Conservation (phyloP, 768 basidiomycete species). For the Tulasnella sp. region DNA sequence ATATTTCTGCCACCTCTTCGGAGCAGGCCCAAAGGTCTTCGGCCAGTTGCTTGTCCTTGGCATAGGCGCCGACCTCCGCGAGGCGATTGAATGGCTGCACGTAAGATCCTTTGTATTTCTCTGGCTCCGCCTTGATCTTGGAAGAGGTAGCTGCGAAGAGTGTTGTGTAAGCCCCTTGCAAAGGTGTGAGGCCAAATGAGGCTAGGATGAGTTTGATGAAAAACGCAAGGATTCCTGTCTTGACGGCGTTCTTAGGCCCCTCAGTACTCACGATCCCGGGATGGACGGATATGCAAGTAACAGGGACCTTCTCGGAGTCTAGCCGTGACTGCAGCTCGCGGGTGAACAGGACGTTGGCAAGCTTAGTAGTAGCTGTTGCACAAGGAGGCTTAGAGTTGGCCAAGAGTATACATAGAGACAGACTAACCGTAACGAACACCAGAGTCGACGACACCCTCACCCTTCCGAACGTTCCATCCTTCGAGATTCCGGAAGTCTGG, state of each 20-base stretch:
- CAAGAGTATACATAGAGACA: too few relatives aligned
- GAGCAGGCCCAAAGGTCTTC: conserved; percentile 19
- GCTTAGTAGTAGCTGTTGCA: conserved; percentile 52
- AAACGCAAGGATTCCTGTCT: not conserved
- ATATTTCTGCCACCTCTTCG: conserved; percentile 7
- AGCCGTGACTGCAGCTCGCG: conserved; percentile 50
- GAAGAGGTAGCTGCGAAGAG: conserved; percentile 26
- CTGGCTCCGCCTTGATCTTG: not conserved
- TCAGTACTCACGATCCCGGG: conserved; percentile 45
- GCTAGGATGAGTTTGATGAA: not conserved
- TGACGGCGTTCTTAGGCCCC: not conserved
- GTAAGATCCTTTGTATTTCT: conserved; percentile 15
- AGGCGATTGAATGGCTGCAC: conserved; percentile 14
- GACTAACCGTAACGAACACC: not conserved
- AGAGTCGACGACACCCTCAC: not conserved
- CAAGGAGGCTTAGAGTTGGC: too few relatives aligned
- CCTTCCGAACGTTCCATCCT: not conserved
- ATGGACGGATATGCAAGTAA: conserved; percentile 43
- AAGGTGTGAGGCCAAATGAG: not conserved
- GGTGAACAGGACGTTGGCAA: conserved; percentile 50
- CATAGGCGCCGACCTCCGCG: conserved; percentile 6
- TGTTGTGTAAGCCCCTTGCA: conserved; percentile 13
- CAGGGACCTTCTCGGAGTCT: conserved; percentile 38
- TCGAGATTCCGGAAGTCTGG: not conserved
- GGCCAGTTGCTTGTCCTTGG: not conserved